A percentile compares a stretch with the other conserved stretches of the same genome.
Evolutionary conservation across 768 basidiomycete genomes (phyloP).

Genomic region (Pleurotus djamor): DNA sequence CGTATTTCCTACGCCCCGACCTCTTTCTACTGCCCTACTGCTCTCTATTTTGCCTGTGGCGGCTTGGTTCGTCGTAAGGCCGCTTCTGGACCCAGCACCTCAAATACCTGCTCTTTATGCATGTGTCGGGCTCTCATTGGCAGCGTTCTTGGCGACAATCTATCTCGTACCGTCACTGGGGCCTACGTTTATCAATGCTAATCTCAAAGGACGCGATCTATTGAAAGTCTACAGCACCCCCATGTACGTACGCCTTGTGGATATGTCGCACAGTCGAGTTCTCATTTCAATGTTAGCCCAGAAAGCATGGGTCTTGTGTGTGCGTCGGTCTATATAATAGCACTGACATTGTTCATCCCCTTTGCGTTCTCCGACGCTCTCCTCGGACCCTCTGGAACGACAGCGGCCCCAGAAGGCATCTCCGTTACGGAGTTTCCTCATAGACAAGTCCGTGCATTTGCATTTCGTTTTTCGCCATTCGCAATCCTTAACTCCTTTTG

Average conservation of each 20-base stretch:
- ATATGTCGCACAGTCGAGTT: slow-evolving; percentile 3
- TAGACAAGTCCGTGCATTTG: slow-evolving; percentile 55
- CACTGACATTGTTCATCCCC: slow-evolving; percentile 90
- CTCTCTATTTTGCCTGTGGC: slow-evolving; percentile 65
- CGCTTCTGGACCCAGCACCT: slow-evolving; percentile 67
- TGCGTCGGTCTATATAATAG: slow-evolving; percentile 83
- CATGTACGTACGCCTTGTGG: slow-evolving; percentile 40
- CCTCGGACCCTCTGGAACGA: slow-evolving; percentile 35
- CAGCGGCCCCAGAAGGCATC: slow-evolving; percentile 48
- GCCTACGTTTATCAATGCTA: slow-evolving; percentile 75
- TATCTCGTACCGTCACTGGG: slow-evolving; percentile 84
- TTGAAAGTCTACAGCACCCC: slow-evolving; percentile 77
- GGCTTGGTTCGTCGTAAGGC: slow-evolving; percentile 70
- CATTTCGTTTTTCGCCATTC: not conserved
- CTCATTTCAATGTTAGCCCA: slow-evolving; percentile 55
- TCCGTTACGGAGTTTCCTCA: slow-evolving; percentile 72
- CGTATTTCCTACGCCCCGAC: slow-evolving; percentile 38
- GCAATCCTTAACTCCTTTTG: not conserved
- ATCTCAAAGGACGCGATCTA: slow-evolving; percentile 83
- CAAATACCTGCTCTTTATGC: slow-evolving; percentile 73
- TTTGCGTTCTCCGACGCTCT: slow-evolving; percentile 87
- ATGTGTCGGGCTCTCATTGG: slow-evolving; percentile 79
- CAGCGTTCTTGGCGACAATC: slow-evolving; percentile 76
- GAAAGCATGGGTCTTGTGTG: slow-evolving; percentile 90
- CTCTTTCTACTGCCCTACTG: slow-evolving; percentile 50